Conservation (phyloP, 2,329 filamentous ascomycete genomes). For the Amauroascus verrucosus region DNA sequence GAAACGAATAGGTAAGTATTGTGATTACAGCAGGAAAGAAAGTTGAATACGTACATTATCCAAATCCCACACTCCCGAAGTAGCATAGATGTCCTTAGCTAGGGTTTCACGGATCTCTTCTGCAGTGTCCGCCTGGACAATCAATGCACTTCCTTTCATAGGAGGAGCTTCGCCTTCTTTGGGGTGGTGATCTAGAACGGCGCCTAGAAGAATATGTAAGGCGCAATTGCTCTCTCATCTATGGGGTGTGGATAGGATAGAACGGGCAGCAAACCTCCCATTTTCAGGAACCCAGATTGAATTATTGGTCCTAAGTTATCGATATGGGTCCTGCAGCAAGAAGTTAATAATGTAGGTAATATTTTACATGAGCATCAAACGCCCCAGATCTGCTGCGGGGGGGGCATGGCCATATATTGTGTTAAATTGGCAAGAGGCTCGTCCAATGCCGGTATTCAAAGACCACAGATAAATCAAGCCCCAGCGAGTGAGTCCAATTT, state of each 20-base stretch:
- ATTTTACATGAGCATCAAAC: slow-evolving; percentile 2
- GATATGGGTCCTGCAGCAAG: slow-evolving; percentile 43
- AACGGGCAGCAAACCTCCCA: slow-evolving; percentile 47
- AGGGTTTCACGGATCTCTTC: slow-evolving; percentile 60
- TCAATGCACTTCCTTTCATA: slow-evolving; percentile 63
- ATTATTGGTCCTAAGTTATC: slow-evolving; percentile 43
- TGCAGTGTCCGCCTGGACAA: slow-evolving; percentile 55
- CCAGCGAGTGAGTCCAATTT: too few species aligned
- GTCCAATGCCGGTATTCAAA: too few species aligned
- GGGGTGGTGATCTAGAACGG: slow-evolving; percentile 56
- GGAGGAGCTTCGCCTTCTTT: slow-evolving; percentile 50
- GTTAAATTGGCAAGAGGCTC: too few species aligned
- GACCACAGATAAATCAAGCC: too few species aligned
- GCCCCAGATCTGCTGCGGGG: too few species aligned
- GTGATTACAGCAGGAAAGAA: neutral
- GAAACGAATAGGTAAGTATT: slow-evolving; percentile 3
- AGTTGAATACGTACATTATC: slow-evolving; percentile 45
- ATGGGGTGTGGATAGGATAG: neutral
- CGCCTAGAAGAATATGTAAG: slow-evolving; percentile 41
- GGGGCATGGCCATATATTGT: too few species aligned
- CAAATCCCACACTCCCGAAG: slow-evolving; percentile 68
- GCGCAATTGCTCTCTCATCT: neutral
- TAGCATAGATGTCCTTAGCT: slow-evolving; percentile 62
- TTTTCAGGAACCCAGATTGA: slow-evolving; percentile 49
- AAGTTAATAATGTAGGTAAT: neutral